These are phyloP conservation scores for Rosa hybrid DNA, from an alignment of 331 rosid species.

Conservation along the genomic window DNA sequence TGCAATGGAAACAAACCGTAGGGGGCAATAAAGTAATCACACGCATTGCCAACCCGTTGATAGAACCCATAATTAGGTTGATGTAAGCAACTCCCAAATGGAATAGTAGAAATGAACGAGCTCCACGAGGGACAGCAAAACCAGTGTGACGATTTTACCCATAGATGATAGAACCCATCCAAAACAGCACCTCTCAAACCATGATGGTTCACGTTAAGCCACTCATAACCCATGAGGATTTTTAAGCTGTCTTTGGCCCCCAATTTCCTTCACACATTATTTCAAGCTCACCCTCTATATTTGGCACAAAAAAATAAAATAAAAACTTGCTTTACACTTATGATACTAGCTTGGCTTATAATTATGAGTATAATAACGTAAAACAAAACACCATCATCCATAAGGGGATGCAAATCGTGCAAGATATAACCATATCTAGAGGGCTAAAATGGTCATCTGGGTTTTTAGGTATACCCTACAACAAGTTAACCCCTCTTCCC, in stretches of 20 bases:
- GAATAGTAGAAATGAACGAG: conserved; percentile 37
- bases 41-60: conserved; percentile 5
- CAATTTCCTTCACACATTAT: conserved; percentile 32
- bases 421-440: conserved; percentile 1
- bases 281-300: conserved; percentile 36
- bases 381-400: conserved; percentile 67
- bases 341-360: conserved; percentile 37
- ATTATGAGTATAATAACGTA: conserved; percentile 54
- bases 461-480: not conserved
- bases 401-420: conserved; percentile 32
- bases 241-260: conserved; percentile 40
- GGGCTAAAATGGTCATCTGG: conserved; percentile 31
- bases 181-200: conserved; percentile 49
- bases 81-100: conserved; percentile 29
- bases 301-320: conserved; percentile 30
- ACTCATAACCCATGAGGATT: conserved; percentile 76
- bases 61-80: conserved; percentile 37
- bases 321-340: conserved; percentile 33
- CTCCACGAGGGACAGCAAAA: conserved; percentile 43
- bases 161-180: conserved; percentile 22
- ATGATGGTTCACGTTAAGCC: conserved; percentile 69
- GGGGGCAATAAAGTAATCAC: conserved; percentile 37
- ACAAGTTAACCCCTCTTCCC: not conserved
- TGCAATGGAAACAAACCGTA: not conserved
- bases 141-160: conserved; percentile 36